These are phyloP conservation scores for Schizosaccharomyces osmophilus DNA, from an alignment of 805 yeast genomes.

Conservation along the genomic window DNA sequence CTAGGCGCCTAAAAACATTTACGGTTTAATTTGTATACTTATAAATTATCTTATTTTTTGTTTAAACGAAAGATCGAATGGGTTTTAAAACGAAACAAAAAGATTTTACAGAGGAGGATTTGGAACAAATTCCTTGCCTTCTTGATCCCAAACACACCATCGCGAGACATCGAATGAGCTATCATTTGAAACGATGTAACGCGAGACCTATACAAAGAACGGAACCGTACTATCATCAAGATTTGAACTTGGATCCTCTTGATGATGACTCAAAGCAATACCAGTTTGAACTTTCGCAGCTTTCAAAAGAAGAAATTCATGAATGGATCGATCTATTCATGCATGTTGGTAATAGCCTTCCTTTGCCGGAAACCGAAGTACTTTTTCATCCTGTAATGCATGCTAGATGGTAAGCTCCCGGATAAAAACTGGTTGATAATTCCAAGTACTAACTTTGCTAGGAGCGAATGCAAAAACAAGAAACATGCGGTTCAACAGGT, in stretches of 20 bases:
- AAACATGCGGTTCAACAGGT: neutral
- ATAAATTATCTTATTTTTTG: too few species aligned
- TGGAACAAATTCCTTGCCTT: neutral
- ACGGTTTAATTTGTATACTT: too few species aligned
- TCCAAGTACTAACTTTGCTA: neutral
- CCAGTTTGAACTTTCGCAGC: neutral
- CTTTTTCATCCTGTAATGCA: neutral
- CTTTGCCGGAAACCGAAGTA: neutral
- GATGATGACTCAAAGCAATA: neutral
- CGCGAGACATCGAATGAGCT: neutral
- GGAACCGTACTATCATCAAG: neutral
- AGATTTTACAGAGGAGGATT: neutral
- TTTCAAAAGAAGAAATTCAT: neutral
- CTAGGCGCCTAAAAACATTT: too few species aligned
- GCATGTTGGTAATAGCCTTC: neutral
- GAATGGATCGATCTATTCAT: neutral
- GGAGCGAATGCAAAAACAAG: neutral
- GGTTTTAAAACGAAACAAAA: neutral
- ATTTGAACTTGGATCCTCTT: neutral
- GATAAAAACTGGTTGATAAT: neutral
- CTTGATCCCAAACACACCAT: neutral
- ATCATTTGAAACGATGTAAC: neutral
- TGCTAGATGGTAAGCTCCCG: neutral
- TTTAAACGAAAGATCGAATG: too few species aligned
- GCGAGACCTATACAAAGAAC: neutral